A percentile compares a stretch with the other conserved stretches of the same genome.
Conservation (phyloP, 306 rosid genomes). For the Cercis canadensis region DNA sequence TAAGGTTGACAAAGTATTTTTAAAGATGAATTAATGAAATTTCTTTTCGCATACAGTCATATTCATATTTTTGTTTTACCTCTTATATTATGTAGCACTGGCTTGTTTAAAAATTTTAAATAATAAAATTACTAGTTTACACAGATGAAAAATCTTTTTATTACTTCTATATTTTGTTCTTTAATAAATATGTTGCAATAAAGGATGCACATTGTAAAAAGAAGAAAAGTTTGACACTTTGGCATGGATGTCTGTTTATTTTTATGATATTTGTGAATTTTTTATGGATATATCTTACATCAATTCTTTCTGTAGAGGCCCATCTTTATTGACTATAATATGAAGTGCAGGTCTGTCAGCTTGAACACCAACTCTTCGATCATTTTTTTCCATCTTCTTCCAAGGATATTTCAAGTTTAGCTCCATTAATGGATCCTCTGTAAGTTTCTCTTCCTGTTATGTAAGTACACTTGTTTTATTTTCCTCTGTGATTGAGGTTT, state of each 20-base stretch:
- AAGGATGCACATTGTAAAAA: too few species aligned
- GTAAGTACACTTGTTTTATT: slow-evolving; percentile 18
- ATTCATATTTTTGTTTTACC: too few species aligned
- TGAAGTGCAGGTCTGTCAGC: slow-evolving; percentile 92
- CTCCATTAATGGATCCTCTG: slow-evolving; percentile 95
- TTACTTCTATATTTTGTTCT: background rate
- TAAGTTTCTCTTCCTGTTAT: slow-evolving; percentile 56
- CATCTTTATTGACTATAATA: slow-evolving; percentile 31
- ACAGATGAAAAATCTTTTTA: too few species aligned
- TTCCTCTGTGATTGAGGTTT: slow-evolving; percentile 15
- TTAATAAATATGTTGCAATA: background rate
- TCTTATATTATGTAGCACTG: too few species aligned
- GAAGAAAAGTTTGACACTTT: too few species aligned
- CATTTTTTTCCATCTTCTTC: slow-evolving; percentile 96
- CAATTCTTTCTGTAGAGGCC: slow-evolving; percentile 21
- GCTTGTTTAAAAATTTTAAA: too few species aligned
- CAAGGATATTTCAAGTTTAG: slow-evolving; percentile 88
- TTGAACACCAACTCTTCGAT: slow-evolving; percentile 91
- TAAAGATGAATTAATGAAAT: too few species aligned
- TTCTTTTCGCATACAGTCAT: too few species aligned
- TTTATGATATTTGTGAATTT: slow-evolving; percentile 24
- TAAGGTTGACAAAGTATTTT: too few species aligned
- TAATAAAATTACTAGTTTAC: too few species aligned
- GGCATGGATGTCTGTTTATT: background rate
- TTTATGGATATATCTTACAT: slow-evolving; percentile 23